A percentile compares a stretch with the other conserved stretches of the same genome.
Evolutionary conservation across 2,329 filamentous ascomycete genomes (phyloP).

Genomic region (Colletotrichum plurivorum): DNA sequence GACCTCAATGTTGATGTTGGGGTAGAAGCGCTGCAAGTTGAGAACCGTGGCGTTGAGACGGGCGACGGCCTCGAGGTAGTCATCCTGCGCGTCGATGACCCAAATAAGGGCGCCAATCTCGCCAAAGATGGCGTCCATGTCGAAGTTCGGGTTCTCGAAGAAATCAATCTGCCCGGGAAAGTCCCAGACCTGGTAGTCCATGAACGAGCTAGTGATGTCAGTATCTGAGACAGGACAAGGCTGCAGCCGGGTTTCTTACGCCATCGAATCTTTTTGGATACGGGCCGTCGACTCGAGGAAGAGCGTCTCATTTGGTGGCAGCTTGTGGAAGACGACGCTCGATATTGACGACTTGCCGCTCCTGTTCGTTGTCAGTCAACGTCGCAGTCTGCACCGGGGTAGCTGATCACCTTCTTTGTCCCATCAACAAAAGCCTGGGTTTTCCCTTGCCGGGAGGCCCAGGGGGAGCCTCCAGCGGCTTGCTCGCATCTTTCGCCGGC

Average conservation of each 20-base stretch:
- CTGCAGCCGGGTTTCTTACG: slow-evolving; percentile 70
- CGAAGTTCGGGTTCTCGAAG: slow-evolving; percentile 89
- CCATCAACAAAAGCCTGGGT: slow-evolving; percentile 93
- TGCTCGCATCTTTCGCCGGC: slow-evolving; percentile 62
- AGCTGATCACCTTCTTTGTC: slow-evolving; percentile 83
- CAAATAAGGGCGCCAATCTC: slow-evolving; percentile 96
- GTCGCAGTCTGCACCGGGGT: no score
- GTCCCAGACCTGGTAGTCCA: slow-evolving; percentile 99
- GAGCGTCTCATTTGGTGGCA: slow-evolving; percentile 94
- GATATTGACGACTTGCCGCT: slow-evolving; percentile 99
- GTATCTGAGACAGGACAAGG: neutral
- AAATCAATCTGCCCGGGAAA: slow-evolving; percentile 93
- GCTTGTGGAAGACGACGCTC: slow-evolving; percentile 98
- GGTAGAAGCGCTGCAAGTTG: slow-evolving; percentile 88
- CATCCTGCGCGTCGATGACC: slow-evolving; percentile 98
- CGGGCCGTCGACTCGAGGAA: slow-evolving; percentile 95
- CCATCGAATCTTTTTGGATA: slow-evolving; percentile 95
- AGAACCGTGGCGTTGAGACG: slow-evolving; percentile 91
- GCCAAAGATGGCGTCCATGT: slow-evolving; percentile 94
- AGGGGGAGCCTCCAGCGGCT: slow-evolving; percentile 59
- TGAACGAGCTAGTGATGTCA: slow-evolving; percentile 81
- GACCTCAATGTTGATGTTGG: slow-evolving; percentile 96
- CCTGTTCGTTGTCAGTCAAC: slow-evolving; percentile 61
- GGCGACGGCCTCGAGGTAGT: slow-evolving; percentile 92
- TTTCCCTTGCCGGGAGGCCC: slow-evolving; percentile 73